phyloP scores from a whole-genome alignment of 768 basidiomycete species.

The Amanita pseudoporphyria region DNA sequence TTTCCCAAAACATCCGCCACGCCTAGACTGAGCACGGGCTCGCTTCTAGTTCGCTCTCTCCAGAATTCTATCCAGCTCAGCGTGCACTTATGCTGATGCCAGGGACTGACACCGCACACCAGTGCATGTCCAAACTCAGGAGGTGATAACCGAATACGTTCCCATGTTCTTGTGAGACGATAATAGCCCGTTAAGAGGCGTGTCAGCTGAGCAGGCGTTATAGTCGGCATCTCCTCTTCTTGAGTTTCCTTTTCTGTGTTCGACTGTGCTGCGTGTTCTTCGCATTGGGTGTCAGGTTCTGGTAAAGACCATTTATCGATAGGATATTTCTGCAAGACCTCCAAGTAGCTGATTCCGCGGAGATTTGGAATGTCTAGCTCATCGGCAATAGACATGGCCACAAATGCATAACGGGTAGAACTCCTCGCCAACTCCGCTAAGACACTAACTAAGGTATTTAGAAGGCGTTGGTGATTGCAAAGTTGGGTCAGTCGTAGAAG shows the following conservation, averaged over 20 bases:
- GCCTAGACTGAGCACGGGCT: conserved; percentile 47
- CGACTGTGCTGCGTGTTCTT: neutral
- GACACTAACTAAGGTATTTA: conserved; percentile 49
- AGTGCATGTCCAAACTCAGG: conserved; percentile 57
- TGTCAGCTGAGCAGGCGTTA: conserved; percentile 50
- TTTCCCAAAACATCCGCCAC: conserved; percentile 62
- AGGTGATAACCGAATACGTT: conserved; percentile 45
- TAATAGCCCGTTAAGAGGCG: conserved; percentile 64
- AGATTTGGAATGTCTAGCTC: conserved; percentile 53
- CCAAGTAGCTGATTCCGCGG: conserved; percentile 58
- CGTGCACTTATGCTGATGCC: conserved; percentile 64
- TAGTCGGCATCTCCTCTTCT: conserved; percentile 26
- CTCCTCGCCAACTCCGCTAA: conserved; percentile 52
- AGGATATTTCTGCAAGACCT: conserved; percentile 58
- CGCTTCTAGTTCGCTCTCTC: conserved; percentile 64
- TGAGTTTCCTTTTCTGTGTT: neutral
- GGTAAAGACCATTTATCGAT: conserved; percentile 26
- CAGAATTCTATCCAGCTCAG: conserved; percentile 74
- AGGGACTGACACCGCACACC: conserved; percentile 54
- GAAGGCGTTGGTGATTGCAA: conserved; percentile 51
- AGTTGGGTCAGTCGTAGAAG: conserved; percentile 59
- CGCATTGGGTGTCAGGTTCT: conserved; percentile 16
- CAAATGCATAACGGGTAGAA: conserved; percentile 58
- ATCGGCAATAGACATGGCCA: conserved; percentile 66
- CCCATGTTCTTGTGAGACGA: conserved; percentile 59